Base-by-base conservation (phyloP, 2,329 filamentous ascomycete genomes). In the Trichoderma sp. region DNA sequence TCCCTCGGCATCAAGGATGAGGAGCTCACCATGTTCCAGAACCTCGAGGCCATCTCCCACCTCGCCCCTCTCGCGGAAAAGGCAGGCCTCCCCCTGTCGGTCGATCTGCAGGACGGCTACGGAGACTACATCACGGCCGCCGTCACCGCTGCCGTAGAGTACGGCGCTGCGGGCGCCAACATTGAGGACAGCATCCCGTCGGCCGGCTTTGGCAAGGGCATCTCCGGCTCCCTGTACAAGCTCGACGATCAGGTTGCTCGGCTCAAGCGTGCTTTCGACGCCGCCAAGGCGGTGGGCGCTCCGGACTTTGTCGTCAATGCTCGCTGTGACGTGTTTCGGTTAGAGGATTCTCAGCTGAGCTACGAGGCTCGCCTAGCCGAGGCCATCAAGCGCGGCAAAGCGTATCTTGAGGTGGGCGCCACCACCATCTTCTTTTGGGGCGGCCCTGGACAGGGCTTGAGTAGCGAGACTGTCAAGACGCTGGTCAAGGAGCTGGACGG, bases 401-500 rank as follows among this genome's bases (percentile, higher is more conserved):
- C 80, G n/a, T 88, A 83, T 71, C 75, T 88, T 3, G 80, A 77
- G 0, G 84, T 84, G 2, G 86, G 86, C 0, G 86, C 86, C 0
- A 83, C 80, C 14, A 87, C 82, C 0, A 79, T 86, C 0, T 88
- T 88, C 74, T 84, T 87, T 59, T 88, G 84, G 85, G 85, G 85
- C 15, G 83, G 77, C 6, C 39, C 47, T 0, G 74, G 74, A 43
- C 72, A 78, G 15, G 74, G 83, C 47, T 70, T 85, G 14, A 75
- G 76, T 14, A 76, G 72, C 14, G 78, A 76, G 0, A 84, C 86
- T 72, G 78, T 85, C 2, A 72, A 76, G 71, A 73, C 70, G 48
- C 70, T 87, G 68, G 82, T 81, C 2, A 72, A 75, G 60, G 82
- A 78, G 52, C 78, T 87, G 52, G 78, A 76, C 3, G 84, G 84